These are phyloP conservation scores for Corylus heterophylla DNA, from an alignment of 306 rosid species.

Conservation along the genomic window DNA sequence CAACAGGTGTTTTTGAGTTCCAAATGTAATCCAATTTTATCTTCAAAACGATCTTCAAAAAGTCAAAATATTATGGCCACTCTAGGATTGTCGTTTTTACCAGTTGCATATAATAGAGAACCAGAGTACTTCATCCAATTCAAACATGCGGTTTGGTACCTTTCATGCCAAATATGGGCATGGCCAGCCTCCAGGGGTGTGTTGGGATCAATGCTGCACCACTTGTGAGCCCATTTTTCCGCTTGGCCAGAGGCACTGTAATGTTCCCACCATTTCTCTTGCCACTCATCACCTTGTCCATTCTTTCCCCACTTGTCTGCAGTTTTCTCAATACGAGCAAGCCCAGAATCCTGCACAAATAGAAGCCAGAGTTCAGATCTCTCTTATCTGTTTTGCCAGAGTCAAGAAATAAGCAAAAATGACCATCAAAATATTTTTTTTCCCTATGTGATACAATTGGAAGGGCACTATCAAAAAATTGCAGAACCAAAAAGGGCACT, in stretches of 20 bases:
- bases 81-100: not conserved
- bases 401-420: not conserved
- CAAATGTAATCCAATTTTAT: not conserved
- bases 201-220: conserved; percentile 94
- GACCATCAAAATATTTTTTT: not conserved
- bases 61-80: not conserved
- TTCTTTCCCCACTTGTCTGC: conserved; percentile 98
- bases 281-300: conserved; percentile 84
- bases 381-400: not conserved
- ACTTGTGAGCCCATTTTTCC: conserved; percentile 94
- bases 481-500: not conserved
- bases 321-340: conserved; percentile 80
- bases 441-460: too few species aligned
- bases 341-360: conserved; percentile 69
- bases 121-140: conserved; percentile 2
- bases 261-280: conserved; percentile 91
- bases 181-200: conserved; percentile 82
- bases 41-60: not conserved
- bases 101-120: not conserved
- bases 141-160: conserved; percentile 42
- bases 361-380: conserved; percentile 10
- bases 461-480: not conserved
- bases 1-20: not conserved
- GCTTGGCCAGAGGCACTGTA: conserved; percentile 74
- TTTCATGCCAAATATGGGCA: conserved; percentile 98